Conservation (phyloP, 2,329 filamentous ascomycete species). For the Aschersonia sp. region DNA sequence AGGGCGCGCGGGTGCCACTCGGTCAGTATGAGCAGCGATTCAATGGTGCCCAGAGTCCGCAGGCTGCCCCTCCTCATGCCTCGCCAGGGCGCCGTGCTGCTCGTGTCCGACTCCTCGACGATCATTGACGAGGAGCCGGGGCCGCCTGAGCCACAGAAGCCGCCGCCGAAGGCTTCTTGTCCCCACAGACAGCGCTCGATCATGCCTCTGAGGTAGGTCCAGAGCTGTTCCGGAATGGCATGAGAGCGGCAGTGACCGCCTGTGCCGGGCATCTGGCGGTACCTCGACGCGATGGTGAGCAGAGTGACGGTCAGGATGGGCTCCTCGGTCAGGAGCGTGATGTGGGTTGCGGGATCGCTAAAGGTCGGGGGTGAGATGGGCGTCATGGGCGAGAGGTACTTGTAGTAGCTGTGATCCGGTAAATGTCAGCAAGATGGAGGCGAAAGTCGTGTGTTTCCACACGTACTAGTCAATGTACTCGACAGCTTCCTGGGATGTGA, state of each 20-base stretch:
- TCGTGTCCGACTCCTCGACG: slow-evolving; percentile 44
- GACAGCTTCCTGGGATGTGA: slow-evolving; percentile 85
- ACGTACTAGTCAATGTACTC: slow-evolving; percentile 82
- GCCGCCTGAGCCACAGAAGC: slow-evolving; percentile 62
- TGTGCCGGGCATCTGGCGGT: slow-evolving; percentile 65
- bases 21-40: slow-evolving; percentile 84
- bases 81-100: slow-evolving; percentile 56
- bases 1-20: slow-evolving; percentile 94
- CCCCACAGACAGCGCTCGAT: slow-evolving; percentile 92
- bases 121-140: slow-evolving; percentile 18
- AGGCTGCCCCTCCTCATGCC: slow-evolving; percentile 63
- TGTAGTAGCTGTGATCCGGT: slow-evolving; percentile 57
- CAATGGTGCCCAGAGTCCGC: slow-evolving; percentile 81
- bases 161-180: slow-evolving; percentile 86
- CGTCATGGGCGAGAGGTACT: slow-evolving; percentile 78
- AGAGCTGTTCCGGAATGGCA: slow-evolving; percentile 87
- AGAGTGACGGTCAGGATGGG: slow-evolving; percentile 86
- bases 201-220: slow-evolving; percentile 89
- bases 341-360: slow-evolving; percentile 64
- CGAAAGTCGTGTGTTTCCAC: neutral
- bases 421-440: neutral
- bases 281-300: slow-evolving; percentile 79
- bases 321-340: slow-evolving; percentile 72
- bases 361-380: slow-evolving; percentile 90
- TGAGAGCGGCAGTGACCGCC: slow-evolving; percentile 74